A percentile compares a stretch with the other conserved stretches of the same genome.
Evolutionary conservation across 495 filamentous ascomycete genomes (phyloP).

Genomic region (Hypoxylon perforatum): DNA sequence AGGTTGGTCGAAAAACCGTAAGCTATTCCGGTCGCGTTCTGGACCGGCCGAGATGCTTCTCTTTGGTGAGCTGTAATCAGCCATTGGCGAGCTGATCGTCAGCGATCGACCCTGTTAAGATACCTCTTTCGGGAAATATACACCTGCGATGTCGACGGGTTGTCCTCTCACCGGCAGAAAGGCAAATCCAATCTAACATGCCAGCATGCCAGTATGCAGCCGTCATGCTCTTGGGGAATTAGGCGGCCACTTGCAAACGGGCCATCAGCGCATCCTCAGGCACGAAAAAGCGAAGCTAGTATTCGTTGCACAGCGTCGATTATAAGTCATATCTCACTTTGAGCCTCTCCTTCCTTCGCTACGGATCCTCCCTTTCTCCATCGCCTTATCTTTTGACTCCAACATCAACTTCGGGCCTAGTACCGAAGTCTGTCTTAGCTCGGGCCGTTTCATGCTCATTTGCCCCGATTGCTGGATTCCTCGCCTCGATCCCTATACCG

Average conservation of each 20-base stretch:
- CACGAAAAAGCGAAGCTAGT: not conserved
- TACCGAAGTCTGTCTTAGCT: constrained; percentile 1
- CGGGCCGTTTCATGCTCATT: not conserved
- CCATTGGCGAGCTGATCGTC: constrained; percentile 19
- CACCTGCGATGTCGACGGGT: no score
- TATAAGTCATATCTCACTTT: not conserved
- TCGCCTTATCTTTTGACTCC: not conserved
- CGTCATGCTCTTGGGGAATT: not conserved
- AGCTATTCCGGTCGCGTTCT: constrained; percentile 37
- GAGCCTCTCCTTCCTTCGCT: constrained; percentile 1
- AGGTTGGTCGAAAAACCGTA: constrained; percentile 20
- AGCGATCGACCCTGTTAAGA: constrained; percentile 24
- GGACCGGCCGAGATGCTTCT: constrained; percentile 39
- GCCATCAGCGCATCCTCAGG: no score
- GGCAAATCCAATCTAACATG: constrained; percentile 6
- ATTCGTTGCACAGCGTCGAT: no score
- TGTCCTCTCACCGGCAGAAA: not conserved
- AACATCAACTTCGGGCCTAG: not conserved
- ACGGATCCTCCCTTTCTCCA: not conserved
- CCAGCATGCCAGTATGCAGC: no score
- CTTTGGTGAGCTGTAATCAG: constrained; percentile 18
- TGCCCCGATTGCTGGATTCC: not conserved
- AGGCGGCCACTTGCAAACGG: no score
- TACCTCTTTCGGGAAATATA: constrained; percentile 8
- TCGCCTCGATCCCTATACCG: not conserved